phyloP scores from a whole-genome alignment of 1,139 yeast species.

The Yamadazyma sp. region DNA sequence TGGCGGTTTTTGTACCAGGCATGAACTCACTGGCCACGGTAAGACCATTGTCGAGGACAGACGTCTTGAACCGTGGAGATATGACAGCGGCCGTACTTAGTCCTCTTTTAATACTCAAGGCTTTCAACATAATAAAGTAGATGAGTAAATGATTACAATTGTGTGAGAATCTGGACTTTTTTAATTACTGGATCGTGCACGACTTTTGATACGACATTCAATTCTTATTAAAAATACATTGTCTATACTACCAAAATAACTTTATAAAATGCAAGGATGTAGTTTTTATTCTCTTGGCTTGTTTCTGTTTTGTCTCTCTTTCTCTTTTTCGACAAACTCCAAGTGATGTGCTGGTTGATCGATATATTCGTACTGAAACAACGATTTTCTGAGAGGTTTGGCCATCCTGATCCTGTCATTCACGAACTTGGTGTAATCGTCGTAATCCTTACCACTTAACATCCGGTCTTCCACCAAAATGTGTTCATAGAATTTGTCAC shows the following conservation, averaged over 20 bases:
- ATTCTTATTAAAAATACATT: too few relatives aligned
- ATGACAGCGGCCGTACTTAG: constrained; percentile 12
- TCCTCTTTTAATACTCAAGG: constrained; percentile 5
- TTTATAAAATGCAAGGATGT: too few relatives aligned
- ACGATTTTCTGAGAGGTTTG: constrained; percentile 28
- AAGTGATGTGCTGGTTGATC: constrained; percentile 20
- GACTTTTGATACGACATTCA: background rate
- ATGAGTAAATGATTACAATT: background rate
- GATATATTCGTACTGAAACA: constrained; percentile 29
- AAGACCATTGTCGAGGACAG: constrained; percentile 61
- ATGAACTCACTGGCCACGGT: constrained; percentile 89
- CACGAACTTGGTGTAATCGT: constrained; percentile 14
- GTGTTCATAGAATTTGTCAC: constrained; percentile 9
- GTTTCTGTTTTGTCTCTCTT: background rate
- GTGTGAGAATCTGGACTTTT: background rate
- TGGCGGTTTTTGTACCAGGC: constrained; percentile 91
- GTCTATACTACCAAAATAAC: too few relatives aligned
- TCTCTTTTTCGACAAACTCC: constrained; percentile 7
- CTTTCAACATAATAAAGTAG: constrained; percentile 1
- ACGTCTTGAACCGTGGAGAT: constrained; percentile 25
- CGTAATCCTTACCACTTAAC: constrained; percentile 10
- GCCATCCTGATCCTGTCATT: constrained; percentile 24
- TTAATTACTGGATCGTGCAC: background rate
- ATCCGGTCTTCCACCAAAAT: constrained; percentile 8
- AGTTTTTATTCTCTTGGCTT: background rate